Evolutionary conservation across 2,329 filamentous ascomycete genomes (phyloP).

Genomic region (Anisogramma anomala): DNA sequence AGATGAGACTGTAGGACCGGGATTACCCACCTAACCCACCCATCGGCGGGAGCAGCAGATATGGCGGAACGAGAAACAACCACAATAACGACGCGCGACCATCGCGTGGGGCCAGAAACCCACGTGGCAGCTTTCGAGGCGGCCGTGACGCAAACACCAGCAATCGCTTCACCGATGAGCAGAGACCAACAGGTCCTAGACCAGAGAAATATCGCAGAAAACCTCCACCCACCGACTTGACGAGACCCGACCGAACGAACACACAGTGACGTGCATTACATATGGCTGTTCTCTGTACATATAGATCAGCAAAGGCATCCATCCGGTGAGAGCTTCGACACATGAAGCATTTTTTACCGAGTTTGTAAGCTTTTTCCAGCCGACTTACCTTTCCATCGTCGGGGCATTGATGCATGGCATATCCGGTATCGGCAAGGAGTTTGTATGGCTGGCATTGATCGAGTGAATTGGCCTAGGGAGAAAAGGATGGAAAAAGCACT

Average conservation of each 20-base stretch:
- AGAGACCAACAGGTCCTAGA: background rate
- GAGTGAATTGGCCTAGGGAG: background rate
- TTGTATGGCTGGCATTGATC: background rate
- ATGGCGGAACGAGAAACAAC: background rate
- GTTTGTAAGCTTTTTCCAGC: background rate
- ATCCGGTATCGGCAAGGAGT: conserved; percentile 8
- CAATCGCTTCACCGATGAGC: background rate
- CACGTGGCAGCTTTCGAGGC: background rate
- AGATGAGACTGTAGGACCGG: conserved; percentile 13
- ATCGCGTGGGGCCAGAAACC: background rate
- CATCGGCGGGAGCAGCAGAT: background rate
- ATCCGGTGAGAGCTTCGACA: background rate
- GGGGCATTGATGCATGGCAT: conserved; percentile 3
- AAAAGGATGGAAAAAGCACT: background rate
- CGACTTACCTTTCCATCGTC: conserved; percentile 1
- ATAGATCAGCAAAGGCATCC: background rate
- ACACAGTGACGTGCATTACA: background rate
- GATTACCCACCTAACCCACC: conserved; percentile 5
- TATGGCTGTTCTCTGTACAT: background rate
- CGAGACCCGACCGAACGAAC: background rate
- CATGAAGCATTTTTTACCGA: background rate
- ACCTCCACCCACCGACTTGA: too few species aligned
- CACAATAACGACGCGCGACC: background rate
- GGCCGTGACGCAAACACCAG: background rate
- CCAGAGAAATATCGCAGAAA: background rate